Conservation (phyloP, 164 flowering plant species). For the Umbellularia californica region DNA sequence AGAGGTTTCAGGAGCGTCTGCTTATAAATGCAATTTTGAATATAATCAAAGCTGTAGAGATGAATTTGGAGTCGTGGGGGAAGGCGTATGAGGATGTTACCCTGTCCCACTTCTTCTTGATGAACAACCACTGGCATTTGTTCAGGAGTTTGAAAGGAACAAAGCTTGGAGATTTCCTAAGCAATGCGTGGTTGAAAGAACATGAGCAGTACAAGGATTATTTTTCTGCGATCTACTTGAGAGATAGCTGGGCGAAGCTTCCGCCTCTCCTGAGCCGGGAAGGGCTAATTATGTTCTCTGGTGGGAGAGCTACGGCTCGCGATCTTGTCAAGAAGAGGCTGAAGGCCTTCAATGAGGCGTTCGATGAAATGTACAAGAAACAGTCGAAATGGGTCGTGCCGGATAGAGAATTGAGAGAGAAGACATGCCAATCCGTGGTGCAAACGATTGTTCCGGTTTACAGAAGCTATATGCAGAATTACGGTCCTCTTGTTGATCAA, state of each 20-base stretch:
- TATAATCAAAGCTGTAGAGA: constrained; percentile 64
- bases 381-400: constrained; percentile 71
- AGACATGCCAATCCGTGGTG: constrained; percentile 54
- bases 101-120: constrained; percentile 58
- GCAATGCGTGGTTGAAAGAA: constrained; percentile 62
- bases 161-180: constrained; percentile 66
- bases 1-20: constrained; percentile 65
- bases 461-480: constrained; percentile 86
- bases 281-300: constrained; percentile 76
- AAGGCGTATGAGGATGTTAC: constrained; percentile 54
- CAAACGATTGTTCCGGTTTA: constrained; percentile 79
- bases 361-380: constrained; percentile 68
- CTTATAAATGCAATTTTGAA: constrained; percentile 51
- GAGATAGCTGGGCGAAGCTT: constrained; percentile 83
- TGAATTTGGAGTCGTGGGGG: constrained; percentile 73
- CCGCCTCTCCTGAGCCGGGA: constrained; percentile 70
- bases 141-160: constrained; percentile 66
- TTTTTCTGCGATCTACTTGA: constrained; percentile 47
- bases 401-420: constrained; percentile 73
- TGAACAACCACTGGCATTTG: constrained; percentile 86
- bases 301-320: constrained; percentile 91
- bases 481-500: constrained; percentile 77
- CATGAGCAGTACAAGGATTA: constrained; percentile 73
- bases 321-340: constrained; percentile 82
- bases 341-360: constrained; percentile 66